Conservation (phyloP, 1,139 yeast species). For the Geotrichum histeridarum region DNA sequence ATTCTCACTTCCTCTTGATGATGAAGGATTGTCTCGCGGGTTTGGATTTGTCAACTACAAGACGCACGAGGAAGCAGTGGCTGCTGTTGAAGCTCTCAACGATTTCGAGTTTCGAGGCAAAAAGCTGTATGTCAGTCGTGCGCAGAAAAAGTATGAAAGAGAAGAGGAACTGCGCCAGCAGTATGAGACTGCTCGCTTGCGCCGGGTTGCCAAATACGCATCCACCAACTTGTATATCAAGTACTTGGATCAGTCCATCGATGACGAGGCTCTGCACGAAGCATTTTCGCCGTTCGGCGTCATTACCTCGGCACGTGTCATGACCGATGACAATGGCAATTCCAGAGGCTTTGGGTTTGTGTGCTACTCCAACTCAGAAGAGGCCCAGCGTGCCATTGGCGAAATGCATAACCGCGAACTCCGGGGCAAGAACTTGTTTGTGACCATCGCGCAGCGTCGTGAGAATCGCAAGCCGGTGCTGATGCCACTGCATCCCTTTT, state of each 20-base stretch:
- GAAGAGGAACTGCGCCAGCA: conserved; percentile 92
- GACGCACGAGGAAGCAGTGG: conserved; percentile 78
- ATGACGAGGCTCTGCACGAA: conserved; percentile 86
- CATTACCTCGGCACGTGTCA: conserved; percentile 93
- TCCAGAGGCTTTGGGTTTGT: conserved; percentile 98
- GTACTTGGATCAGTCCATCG: conserved; percentile 90
- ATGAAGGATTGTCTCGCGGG: conserved; percentile 88
- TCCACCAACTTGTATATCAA: conserved; percentile 96
- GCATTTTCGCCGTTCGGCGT: conserved; percentile 91
- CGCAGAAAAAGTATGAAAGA: conserved; percentile 98
- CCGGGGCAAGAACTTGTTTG: conserved; percentile 82
- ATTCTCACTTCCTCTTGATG: conserved; percentile 72
- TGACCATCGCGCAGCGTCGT: conserved; percentile 90
- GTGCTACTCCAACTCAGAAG: conserved; percentile 85
- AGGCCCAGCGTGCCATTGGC: conserved; percentile 85
- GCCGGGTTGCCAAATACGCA: conserved; percentile 89
- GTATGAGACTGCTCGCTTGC: conserved; percentile 88
- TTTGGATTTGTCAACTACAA: conserved; percentile 94
- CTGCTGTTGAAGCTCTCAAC: conserved; percentile 89
- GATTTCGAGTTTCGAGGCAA: conserved; percentile 82
- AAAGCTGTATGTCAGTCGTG: conserved; percentile 92
- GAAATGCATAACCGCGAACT: conserved; percentile 89
- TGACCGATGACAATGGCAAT: conserved; percentile 91
- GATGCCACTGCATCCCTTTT: conserved; percentile 8
- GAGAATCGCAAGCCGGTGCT: conserved; percentile 57